Percentiles rank a stretch among this genome's conserved stretches.
Evolutionary conservation across 495 filamentous ascomycete genomes (phyloP).

Genomic region (Bombardia bombarda): DNA sequence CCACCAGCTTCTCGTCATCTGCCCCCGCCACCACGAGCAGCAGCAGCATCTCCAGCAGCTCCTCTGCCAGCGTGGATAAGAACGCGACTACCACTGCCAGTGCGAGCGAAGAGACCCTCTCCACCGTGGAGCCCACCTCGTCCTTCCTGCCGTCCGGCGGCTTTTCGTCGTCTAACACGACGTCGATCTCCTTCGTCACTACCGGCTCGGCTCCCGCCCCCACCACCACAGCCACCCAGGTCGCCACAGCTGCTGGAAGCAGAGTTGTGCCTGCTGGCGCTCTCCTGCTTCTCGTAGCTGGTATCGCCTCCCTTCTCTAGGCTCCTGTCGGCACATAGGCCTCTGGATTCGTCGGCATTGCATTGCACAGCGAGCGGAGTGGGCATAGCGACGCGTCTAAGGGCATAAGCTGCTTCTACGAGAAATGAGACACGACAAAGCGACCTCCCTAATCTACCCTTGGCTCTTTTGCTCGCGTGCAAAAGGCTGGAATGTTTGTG

Average conservation of each 20-base stretch:
- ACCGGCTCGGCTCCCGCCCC: constrained; percentile 3
- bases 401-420: constrained; percentile 19
- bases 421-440: constrained; percentile 29
- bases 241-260: constrained; percentile 13
- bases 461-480: constrained; percentile 16
- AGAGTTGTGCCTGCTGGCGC: constrained; percentile 16
- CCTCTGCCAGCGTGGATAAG: constrained; percentile 1
- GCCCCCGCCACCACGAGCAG: constrained; percentile 2
- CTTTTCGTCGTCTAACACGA: constrained; percentile 12
- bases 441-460: constrained; percentile 10
- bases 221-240: constrained; percentile 6
- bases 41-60: neutral
- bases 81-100: constrained; percentile 7
- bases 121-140: neutral
- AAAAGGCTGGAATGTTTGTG: constrained; percentile 22
- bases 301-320: constrained; percentile 27
- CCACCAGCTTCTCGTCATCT: constrained; percentile 8
- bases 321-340: constrained; percentile 15
- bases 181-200: constrained; percentile 3
- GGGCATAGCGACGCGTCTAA: constrained; percentile 3
- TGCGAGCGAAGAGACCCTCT: neutral
- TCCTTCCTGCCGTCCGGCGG: constrained; percentile 2
- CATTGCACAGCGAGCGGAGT: no score
- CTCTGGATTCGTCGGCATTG: constrained; percentile 9
- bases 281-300: constrained; percentile 17